A percentile compares a stretch with the other conserved stretches of the same genome.
These are phyloP conservation scores for Diaporthe caulivora DNA, from an alignment of 2,329 filamentous ascomycete genomes.

Conservation along the genomic window DNA sequence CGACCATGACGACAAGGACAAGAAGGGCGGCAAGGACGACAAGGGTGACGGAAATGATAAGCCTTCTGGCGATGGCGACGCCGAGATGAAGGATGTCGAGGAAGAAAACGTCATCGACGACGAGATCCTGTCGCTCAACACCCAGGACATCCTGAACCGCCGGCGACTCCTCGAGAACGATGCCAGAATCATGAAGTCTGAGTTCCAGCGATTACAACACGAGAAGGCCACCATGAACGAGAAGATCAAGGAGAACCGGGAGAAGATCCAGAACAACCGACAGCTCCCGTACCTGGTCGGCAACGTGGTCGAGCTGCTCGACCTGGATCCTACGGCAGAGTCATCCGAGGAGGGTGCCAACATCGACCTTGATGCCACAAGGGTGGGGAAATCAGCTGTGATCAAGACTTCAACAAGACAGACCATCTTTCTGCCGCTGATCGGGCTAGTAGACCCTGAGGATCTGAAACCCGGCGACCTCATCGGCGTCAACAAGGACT, in stretches of 20 bases:
- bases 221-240: slow-evolving; percentile 97
- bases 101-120: slow-evolving; percentile 88
- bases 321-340: slow-evolving; percentile 95
- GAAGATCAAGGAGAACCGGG: slow-evolving; percentile 98
- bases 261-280: slow-evolving; percentile 99
- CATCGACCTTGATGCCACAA: slow-evolving; percentile 95
- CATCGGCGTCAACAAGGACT: slow-evolving; percentile 99
- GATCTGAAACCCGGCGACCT: slow-evolving; percentile 95
- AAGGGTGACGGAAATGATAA: slow-evolving; percentile 69
- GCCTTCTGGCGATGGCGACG: slow-evolving; percentile 75
- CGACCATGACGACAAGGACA: slow-evolving; percentile 76
- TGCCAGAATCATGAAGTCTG: slow-evolving; percentile 98
- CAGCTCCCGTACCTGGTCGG: slow-evolving; percentile 98
- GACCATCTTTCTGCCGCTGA: slow-evolving; percentile 97
- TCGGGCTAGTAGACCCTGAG: slow-evolving; percentile 95
- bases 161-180: slow-evolving; percentile 96
- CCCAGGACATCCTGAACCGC: slow-evolving; percentile 92
- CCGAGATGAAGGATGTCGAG: slow-evolving; percentile 89
- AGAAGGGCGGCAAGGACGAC: slow-evolving; percentile 59
- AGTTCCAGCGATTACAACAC: slow-evolving; percentile 92
- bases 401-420: slow-evolving; percentile 99
- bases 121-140: slow-evolving; percentile 92
- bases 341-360: slow-evolving; percentile 98
- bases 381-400: slow-evolving; percentile 97
- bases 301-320: slow-evolving; percentile 96